Evolutionary conservation across 805 yeast species (phyloP).

Genomic region (Saccharomycopsis vini): DNA sequence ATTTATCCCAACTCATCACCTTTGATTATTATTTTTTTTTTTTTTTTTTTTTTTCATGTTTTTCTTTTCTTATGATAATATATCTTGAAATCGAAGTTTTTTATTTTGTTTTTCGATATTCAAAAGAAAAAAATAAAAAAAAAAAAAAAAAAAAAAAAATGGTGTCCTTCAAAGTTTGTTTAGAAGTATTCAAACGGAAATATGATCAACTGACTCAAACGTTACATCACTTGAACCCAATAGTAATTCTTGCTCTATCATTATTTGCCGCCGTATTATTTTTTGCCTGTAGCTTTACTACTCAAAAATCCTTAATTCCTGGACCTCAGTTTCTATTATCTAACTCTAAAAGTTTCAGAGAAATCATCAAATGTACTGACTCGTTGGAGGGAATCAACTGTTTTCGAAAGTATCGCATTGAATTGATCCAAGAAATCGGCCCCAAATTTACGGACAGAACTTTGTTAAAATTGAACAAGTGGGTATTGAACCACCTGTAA

Average conservation of each 20-base stretch:
- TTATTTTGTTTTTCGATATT: too few relatives aligned
- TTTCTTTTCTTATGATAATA: too few relatives aligned
- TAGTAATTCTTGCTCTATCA: not conserved
- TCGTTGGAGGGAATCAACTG: constrained; percentile 9
- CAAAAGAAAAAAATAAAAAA: too few relatives aligned
- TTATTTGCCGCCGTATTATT: not conserved
- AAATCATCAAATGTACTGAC: constrained; percentile 11
- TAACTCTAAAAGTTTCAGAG: not conserved
- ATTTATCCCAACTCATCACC: too few relatives aligned
- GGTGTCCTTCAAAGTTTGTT: too few relatives aligned
- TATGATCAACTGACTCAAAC: not conserved
- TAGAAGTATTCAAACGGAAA: not conserved
- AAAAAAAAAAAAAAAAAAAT: too few relatives aligned
- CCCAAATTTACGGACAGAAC: not conserved
- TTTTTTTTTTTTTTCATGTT: too few relatives aligned
- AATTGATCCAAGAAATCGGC: constrained; percentile 1
- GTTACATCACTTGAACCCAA: not conserved
- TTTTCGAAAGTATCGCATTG: constrained; percentile 3
- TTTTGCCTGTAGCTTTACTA: constrained; percentile 1
- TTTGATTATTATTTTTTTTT: too few relatives aligned
- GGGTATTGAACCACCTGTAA: too few relatives aligned
- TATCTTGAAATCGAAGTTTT: too few relatives aligned
- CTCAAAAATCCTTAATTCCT: not conserved
- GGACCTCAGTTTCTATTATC: constrained; percentile 1
- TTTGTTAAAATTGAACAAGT: not conserved